Evolutionary conservation across 257 asterid species (phyloP).

Genomic region (Nicotiana tabacum): DNA sequence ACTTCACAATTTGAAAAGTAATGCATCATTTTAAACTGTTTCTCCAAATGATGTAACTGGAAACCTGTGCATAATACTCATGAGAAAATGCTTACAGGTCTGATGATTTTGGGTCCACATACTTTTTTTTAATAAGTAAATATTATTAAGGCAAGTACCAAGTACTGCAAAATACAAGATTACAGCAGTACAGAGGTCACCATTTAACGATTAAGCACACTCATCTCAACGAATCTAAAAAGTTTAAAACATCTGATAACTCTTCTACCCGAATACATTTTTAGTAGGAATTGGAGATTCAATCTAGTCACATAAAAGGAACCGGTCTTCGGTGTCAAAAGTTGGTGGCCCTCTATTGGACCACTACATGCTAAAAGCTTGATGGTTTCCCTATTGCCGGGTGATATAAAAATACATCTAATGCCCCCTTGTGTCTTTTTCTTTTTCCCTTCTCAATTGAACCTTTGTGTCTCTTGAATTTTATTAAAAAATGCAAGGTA

Average conservation of each 20-base stretch:
- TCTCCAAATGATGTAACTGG: neutral
- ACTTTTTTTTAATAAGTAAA: no score
- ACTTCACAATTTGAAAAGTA: neutral
- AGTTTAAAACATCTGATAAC: no score
- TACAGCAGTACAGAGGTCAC: no score
- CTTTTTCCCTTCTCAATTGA: neutral
- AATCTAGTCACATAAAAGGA: neutral
- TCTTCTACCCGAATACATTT: neutral
- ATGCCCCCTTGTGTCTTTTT: neutral
- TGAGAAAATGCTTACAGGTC: conserved; percentile 1
- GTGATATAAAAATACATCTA: neutral
- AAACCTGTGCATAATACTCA: neutral
- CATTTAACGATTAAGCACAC: no score
- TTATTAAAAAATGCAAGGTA: neutral
- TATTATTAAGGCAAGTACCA: no score
- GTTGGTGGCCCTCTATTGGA: neutral
- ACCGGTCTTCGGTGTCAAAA: neutral
- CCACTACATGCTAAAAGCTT: neutral
- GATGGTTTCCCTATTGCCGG: neutral
- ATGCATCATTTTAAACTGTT: neutral
- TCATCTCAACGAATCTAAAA: no score
- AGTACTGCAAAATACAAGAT: no score
- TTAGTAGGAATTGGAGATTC: neutral
- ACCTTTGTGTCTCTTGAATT: neutral
- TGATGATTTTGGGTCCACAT: neutral